Conservation (phyloP, 1,139 yeast species). For the Yamadazyma atmosphaerica region DNA sequence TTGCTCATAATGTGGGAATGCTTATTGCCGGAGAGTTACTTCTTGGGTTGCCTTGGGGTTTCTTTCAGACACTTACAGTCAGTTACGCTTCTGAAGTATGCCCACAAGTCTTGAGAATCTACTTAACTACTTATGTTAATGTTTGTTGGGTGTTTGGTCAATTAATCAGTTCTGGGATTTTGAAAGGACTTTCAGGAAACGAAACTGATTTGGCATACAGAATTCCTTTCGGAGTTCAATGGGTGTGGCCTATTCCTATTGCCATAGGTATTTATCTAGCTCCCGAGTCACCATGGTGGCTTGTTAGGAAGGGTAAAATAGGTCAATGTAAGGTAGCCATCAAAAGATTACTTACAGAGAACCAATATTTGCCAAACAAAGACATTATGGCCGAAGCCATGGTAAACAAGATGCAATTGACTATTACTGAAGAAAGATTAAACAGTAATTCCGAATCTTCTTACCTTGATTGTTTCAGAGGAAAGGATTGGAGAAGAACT, state of each 20-base stretch:
- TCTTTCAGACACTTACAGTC: slow-evolving; percentile 38
- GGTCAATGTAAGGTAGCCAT: slow-evolving; percentile 37
- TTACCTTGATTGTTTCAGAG: slow-evolving; percentile 52
- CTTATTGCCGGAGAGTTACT: slow-evolving; percentile 24
- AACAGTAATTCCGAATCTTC: slow-evolving; percentile 29
- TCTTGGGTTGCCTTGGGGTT: slow-evolving; percentile 28
- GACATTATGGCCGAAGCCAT: slow-evolving; percentile 37
- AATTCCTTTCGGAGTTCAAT: slow-evolving; percentile 49
- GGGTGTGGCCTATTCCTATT: slow-evolving; percentile 62
- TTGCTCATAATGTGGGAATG: slow-evolving; percentile 20
- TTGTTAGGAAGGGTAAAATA: slow-evolving; percentile 35
- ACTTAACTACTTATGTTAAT: slow-evolving; percentile 49
- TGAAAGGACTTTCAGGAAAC: slow-evolving; percentile 35
- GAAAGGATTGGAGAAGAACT: slow-evolving; percentile 55
- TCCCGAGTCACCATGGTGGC: slow-evolving; percentile 48
- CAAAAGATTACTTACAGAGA: slow-evolving; percentile 33
- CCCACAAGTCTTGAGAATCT: slow-evolving; percentile 47
- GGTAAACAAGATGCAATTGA: slow-evolving; percentile 40
- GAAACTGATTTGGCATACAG: slow-evolving; percentile 32
- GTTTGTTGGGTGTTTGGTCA: slow-evolving; percentile 55
- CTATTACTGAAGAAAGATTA: slow-evolving; percentile 43
- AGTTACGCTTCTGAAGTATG: slow-evolving; percentile 53
- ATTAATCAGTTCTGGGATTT: slow-evolving; percentile 47
- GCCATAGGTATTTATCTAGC: slow-evolving; percentile 37
- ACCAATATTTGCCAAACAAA: slow-evolving; percentile 35